Conservation (phyloP, 1,284 basidiomycete species). For the Leccinum cinnamomeum region DNA sequence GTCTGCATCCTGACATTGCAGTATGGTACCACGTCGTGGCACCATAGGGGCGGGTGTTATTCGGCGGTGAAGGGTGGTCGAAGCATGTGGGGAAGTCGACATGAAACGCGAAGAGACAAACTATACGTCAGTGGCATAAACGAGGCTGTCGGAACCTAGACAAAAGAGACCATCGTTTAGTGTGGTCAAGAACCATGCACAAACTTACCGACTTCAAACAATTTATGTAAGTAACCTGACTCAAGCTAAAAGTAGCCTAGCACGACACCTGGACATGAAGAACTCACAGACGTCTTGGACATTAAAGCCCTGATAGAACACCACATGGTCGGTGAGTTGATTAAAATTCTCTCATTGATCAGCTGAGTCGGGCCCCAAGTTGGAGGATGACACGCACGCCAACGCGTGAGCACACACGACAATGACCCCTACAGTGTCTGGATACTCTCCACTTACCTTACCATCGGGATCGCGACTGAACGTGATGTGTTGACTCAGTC, state of each 20-base stretch:
- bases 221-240: not conserved
- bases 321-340: slow-evolving; percentile 24
- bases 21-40: slow-evolving; percentile 4
- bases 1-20: slow-evolving; percentile 3
- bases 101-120: slow-evolving; percentile 23
- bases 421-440: slow-evolving; percentile 1
- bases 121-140: slow-evolving; percentile 28
- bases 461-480: slow-evolving; percentile 13
- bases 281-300: not conserved
- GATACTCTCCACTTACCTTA: not conserved
- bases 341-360: slow-evolving; percentile 18
- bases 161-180: slow-evolving; percentile 11
- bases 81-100: slow-evolving; percentile 28
- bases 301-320: slow-evolving; percentile 12
- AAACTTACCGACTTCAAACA: not conserved
- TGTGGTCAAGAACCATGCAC: slow-evolving; percentile 4
- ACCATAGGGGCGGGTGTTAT: slow-evolving; percentile 1
- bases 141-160: slow-evolving; percentile 2
- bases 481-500: not conserved
- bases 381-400: slow-evolving; percentile 9
- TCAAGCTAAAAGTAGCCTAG: not conserved
- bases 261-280: slow-evolving; percentile 5
- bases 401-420: slow-evolving; percentile 10
- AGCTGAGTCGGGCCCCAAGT: not conserved
- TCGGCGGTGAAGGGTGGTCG: slow-evolving; percentile 27